Evolutionary conservation across 805 yeast species (phyloP), one percentile per base, ranked within the genome.

Genomic region (Yueomyces sp.): DNA sequence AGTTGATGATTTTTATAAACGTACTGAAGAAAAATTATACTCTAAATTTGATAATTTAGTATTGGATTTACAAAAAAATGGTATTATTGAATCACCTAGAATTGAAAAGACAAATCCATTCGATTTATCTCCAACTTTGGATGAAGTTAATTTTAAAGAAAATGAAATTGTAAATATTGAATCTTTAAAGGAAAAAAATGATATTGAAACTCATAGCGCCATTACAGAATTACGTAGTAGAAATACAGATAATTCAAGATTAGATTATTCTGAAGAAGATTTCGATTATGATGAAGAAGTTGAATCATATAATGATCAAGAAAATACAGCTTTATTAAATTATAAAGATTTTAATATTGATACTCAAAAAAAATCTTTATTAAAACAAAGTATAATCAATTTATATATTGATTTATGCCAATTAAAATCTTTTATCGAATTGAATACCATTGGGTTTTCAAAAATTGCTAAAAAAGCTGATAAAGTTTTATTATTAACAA

Each of bases 401-500:
- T 60, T 79, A 40, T 88, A 76, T 64, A 86, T 86, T 26, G 71
- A 77, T 29, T 65, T 88, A 36, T 79, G 86, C 26, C 96, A 90
- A 62, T 70, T 90, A 50, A 79, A 83, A 55, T 82, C 95, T 1
- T 90, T 69, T 60, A 73, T 83, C 43, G 95, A 87, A 56, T 69
- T 90, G 50, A 90, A 90, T 65, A 74, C 74, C 52, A 80, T 88
- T 38, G 97, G 96, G 0, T 84, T 90, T 60, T 70, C 79, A 42
- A 90, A 90, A 62, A 87, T 88, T 39, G 68, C 85, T 44, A 90
- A 90, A 59, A 90, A 90, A 64, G 88, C 85, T 56, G 96, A 90
- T 63, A 90, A 90, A 59, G 77, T 81, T 5, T 64, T 85, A 51
- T 72, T 72, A 46, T 70, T 77, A 37, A 60, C 71, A 28, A 65